A percentile compares a stretch with the other conserved stretches of the same genome.
These are phyloP conservation scores for Colletotrichum sp. DNA, from an alignment of 2,329 filamentous ascomycete species.

Conservation along the genomic window DNA sequence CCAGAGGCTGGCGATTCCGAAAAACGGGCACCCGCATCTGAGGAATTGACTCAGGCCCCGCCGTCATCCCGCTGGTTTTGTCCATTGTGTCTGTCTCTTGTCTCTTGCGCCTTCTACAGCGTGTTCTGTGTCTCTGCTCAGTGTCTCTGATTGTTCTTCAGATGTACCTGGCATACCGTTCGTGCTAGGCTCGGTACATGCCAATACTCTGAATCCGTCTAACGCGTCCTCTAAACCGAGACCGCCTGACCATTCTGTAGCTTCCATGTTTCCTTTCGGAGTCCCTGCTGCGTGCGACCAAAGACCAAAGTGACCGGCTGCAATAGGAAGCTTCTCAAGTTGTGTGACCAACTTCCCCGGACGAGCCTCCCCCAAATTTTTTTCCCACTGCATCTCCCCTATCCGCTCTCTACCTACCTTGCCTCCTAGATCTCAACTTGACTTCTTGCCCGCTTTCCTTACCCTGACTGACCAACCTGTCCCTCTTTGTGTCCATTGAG, in stretches of 20 bases:
- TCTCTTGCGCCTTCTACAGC: neutral
- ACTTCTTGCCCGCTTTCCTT: neutral
- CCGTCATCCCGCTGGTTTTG: constrained; percentile 4
- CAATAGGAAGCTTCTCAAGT: constrained; percentile 13
- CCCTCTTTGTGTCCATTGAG: neutral
- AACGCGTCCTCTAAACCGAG: neutral
- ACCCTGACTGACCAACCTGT: neutral
- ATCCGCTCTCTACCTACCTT: neutral
- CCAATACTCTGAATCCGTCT: neutral
- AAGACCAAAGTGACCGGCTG: constrained; percentile 6
- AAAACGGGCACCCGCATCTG: constrained; percentile 9
- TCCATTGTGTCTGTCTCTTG: neutral
- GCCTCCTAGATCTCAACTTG: neutral
- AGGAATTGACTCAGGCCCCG: constrained; percentile 13
- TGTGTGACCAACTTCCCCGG: constrained; percentile 12
- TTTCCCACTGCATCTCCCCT: neutral
- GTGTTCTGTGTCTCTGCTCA: neutral
- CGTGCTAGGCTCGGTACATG: neutral
- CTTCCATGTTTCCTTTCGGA: neutral
- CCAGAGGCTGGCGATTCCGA: constrained; percentile 13
- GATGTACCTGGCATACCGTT: neutral
- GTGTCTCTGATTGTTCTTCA: neutral
- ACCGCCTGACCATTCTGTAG: neutral
- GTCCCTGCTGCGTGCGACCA: neutral
- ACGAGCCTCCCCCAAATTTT: neutral